These are phyloP conservation scores for Pigoraptor vietnamica DNA, from an alignment of 78 protist genomes.

Conservation along the genomic window DNA sequence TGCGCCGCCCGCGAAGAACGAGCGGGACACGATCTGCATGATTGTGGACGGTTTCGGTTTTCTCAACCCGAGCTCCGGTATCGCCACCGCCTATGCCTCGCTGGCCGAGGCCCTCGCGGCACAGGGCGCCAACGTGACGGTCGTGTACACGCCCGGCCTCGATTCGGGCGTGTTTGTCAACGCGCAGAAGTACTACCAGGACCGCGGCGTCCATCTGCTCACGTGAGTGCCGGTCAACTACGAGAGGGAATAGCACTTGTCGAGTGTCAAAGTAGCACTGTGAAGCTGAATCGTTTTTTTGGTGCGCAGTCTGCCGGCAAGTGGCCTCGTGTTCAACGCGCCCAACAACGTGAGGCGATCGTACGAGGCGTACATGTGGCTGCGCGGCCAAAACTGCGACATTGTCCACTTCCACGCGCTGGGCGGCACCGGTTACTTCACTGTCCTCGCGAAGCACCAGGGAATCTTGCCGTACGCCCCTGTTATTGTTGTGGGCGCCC, in stretches of 20 bases:
- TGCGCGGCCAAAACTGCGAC: not conserved
- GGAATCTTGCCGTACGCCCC: not conserved
- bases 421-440: not conserved
- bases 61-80: not conserved
- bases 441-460: not conserved
- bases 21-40: not conserved
- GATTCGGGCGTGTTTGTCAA: not conserved
- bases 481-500: not conserved
- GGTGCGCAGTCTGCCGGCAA: not conserved
- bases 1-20: not conserved
- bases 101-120: not conserved
- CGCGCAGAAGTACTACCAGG: not conserved
- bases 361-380: not conserved
- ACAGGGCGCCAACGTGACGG: not conserved
- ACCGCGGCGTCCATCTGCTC: not conserved
- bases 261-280: too few relatives aligned
- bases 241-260: too few relatives aligned
- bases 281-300: not conserved
- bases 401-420: not conserved
- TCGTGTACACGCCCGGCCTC: not conserved
- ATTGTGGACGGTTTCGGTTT: not conserved
- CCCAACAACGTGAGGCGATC: not conserved
- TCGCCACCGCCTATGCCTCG: not conserved
- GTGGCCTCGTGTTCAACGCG: not conserved
- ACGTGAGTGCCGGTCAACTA: not conserved